Conservation (phyloP, 2,329 filamentous ascomycete species). For the Microdochium bolleyi region DNA sequence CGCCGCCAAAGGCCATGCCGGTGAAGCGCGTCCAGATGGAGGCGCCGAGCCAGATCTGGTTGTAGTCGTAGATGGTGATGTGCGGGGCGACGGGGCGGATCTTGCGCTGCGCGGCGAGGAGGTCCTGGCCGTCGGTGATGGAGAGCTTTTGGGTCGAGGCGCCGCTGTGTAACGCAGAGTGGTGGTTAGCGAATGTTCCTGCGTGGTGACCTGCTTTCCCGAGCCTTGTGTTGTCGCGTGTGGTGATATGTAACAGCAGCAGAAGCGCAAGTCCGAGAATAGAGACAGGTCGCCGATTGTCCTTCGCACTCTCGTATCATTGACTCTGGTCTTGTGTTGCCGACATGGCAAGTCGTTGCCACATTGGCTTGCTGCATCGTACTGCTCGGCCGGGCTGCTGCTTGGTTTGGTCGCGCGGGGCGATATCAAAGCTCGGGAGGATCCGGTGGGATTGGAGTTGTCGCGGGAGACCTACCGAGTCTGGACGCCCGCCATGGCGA, state of each 20-base stretch:
- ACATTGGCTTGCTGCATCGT: not conserved
- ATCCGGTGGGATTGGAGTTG: not conserved
- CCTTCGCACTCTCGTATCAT: no score
- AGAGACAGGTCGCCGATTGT: no score
- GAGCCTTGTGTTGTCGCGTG: no score
- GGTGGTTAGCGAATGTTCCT: not conserved
- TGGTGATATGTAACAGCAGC: no score
- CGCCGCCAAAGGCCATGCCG: conserved; percentile 62
- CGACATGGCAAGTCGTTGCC: not conserved
- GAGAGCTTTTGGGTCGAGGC: conserved; percentile 52
- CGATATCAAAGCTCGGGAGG: not conserved
- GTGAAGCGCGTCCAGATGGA: conserved; percentile 74
- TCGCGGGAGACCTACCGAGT: conserved; percentile 29
- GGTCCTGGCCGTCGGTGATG: conserved; percentile 42
- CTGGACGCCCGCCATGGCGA: conserved; percentile 34
- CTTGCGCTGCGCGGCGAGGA: conserved; percentile 76
- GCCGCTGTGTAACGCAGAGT: conserved; percentile 27
- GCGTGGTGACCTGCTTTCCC: no score
- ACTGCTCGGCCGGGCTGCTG: not conserved
- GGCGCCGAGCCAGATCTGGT: conserved; percentile 77
- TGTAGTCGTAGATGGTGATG: conserved; percentile 74
- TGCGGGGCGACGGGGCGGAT: conserved; percentile 79
- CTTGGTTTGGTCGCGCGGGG: not conserved
- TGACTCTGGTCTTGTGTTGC: no score
- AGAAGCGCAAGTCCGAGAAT: no score